Percentiles rank a stretch among this genome's conserved stretches.
phyloP scores from a whole-genome alignment of 2,329 filamentous ascomycete species.

The Stachybotrys chlorohalonatus region DNA sequence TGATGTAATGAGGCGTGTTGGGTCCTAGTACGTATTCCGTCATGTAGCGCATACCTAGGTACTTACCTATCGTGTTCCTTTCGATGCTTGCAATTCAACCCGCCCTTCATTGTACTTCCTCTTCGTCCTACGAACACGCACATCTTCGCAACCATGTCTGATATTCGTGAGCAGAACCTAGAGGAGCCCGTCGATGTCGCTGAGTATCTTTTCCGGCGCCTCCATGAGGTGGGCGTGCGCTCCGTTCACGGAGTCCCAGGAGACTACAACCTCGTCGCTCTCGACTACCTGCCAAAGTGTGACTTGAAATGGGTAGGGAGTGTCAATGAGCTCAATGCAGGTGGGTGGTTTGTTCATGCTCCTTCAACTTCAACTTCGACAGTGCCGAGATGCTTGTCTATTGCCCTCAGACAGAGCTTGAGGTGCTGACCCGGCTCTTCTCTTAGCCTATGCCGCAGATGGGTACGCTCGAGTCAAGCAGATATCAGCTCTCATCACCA shows the following conservation, averaged over 20 bases:
- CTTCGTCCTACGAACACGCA: background rate
- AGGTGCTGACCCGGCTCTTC: background rate
- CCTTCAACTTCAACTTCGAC: background rate
- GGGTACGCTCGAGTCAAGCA: slow-evolving; percentile 68
- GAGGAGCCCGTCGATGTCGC: slow-evolving; percentile 49
- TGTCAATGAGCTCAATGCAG: slow-evolving; percentile 65
- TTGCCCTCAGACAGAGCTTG: no score
- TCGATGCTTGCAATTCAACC: background rate
- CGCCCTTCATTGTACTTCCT: background rate
- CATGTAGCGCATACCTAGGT: background rate
- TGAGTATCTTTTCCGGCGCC: slow-evolving; percentile 58
- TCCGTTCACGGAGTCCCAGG: slow-evolving; percentile 63
- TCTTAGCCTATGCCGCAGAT: slow-evolving; percentile 64
- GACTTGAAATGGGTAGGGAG: slow-evolving; percentile 59
- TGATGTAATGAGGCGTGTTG: background rate
- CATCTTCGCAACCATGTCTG: slow-evolving; percentile 15
- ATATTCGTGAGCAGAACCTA: slow-evolving; percentile 33
- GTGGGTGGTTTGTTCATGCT: slow-evolving; percentile 26
- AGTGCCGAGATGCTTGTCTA: background rate
- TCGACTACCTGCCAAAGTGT: slow-evolving; percentile 54
- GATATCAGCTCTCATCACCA: slow-evolving; percentile 62
- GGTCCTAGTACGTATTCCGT: background rate
- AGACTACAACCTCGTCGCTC: slow-evolving; percentile 62
- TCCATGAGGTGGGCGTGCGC: slow-evolving; percentile 54
- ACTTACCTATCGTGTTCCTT: no score